Base-by-base conservation (phyloP, 2,329 filamentous ascomycete species). In the Colletotrichum lupini region DNA sequence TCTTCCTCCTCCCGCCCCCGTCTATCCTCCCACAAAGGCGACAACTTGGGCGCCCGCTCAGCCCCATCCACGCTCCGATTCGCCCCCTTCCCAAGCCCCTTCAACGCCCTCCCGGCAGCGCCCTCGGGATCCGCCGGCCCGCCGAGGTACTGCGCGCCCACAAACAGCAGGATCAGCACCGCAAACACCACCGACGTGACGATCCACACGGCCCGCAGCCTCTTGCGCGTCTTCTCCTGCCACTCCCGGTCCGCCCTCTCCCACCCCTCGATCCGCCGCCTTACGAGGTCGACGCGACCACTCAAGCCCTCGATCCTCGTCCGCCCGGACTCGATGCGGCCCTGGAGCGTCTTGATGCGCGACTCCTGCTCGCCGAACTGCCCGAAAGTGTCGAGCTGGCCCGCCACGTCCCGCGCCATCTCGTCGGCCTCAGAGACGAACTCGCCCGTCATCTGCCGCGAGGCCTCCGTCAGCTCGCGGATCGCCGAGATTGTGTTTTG, bases 231-330 rank as follows among this genome's bases (percentile, higher is more conserved):
- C 77, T 86, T 90, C 77, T 93, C 91, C 81, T 93, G 90, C 87
- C 92, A 92, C 77, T 91, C 89, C 60, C 84, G 86, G 81, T 95
- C 93, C 1, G 89, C 87, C 68, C 85, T 86, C 80, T 94, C 92
- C 88, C 92, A 94, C 32, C 85, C 84, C 79, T 93, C 92, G 16
- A 95, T 90, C 8, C 90, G 87, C 68, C 87, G 83, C 62, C 90
- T 87, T 14, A 94, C 92, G 16, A 86, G 82, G 64, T 92, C 90
- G 3, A 96, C 89, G 61, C 93, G 86, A 56, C 85, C 85, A 72
- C 90, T 90, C 49, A 95, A 84, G 19, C 83, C 82, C 63, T 88
- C 85, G 46, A 93, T 90, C 76, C 87, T 90, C 60, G 88, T 83
- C 58, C 91, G 89, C 11, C 91, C 91, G 2, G 82, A 81, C 66